Evolutionary conservation across 805 yeast species (phyloP).

Genomic region (Sungouiella thailandica): DNA sequence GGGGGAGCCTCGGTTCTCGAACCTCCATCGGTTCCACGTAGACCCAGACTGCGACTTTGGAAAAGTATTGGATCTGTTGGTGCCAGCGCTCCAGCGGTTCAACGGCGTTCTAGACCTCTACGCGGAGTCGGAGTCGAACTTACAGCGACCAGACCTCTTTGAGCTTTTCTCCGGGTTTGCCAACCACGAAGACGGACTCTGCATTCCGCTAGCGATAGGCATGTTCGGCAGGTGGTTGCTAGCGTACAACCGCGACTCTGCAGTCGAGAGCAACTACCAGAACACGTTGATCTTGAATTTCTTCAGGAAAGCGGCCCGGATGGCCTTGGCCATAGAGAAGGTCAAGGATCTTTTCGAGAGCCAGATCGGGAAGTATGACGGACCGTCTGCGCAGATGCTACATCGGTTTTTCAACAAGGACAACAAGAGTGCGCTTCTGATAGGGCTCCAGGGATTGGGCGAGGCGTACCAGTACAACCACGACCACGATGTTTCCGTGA

Average conservation of each 20-base stretch:
- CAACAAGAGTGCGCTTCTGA: constrained; percentile 14
- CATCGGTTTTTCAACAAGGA: constrained; percentile 13
- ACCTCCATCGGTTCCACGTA: constrained; percentile 10
- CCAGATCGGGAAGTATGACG: constrained; percentile 1
- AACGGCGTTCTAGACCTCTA: constrained; percentile 15
- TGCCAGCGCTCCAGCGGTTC: constrained; percentile 8
- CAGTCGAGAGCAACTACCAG: constrained; percentile 15
- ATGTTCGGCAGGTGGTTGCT: constrained; percentile 24
- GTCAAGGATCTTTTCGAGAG: constrained; percentile 8
- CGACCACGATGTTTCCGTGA: constrained; percentile 15
- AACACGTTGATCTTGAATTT: constrained; percentile 17
- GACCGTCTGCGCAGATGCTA: constrained; percentile 1
- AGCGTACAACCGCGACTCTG: constrained; percentile 13
- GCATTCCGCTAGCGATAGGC: constrained; percentile 20
- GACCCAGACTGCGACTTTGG: constrained; percentile 2
- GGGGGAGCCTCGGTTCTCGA: constrained; percentile 17
- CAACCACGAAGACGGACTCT: constrained; percentile 10
- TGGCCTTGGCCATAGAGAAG: constrained; percentile 14
- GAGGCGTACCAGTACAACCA: constrained; percentile 17
- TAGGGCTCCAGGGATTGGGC: constrained; percentile 15
- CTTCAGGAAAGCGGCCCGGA: constrained; percentile 18
- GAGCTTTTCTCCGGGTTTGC: constrained; percentile 15
- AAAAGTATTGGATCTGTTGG: constrained; percentile 5
- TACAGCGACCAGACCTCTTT: constrained; percentile 14
- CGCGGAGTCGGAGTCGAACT: constrained; percentile 11